Conservation (phyloP, 2,329 filamentous ascomycete genomes). For the Ascochyta lentis region DNA sequence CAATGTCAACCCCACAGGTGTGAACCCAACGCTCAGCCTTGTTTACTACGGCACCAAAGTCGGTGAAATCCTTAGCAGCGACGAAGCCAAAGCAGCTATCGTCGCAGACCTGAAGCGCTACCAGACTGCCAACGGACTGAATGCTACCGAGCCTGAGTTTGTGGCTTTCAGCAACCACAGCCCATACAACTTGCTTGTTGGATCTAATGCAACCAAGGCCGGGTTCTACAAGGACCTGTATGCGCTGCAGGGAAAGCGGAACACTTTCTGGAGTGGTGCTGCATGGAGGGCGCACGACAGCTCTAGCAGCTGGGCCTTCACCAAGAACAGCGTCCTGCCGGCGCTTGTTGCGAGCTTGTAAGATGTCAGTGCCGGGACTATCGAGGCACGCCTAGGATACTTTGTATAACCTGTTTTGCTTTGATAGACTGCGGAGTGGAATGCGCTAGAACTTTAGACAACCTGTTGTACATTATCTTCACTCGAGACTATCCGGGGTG, state of each 20-base stretch:
- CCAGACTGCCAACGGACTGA: constrained; percentile 11
- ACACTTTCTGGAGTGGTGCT: constrained; percentile 32
- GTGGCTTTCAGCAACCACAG: constrained; percentile 34
- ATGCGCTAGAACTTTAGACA: too few species aligned
- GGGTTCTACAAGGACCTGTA: constrained; percentile 34
- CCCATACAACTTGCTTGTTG: constrained; percentile 30
- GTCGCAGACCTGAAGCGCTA: constrained; percentile 22
- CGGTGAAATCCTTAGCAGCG: constrained; percentile 18
- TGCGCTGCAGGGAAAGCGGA: constrained; percentile 28
- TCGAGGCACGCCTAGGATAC: too few species aligned
- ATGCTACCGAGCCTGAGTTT: constrained; percentile 22
- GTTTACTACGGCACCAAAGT: constrained; percentile 30
- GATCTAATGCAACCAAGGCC: constrained; percentile 18
- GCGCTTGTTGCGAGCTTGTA: constrained; percentile 21
- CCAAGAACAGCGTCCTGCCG: constrained; percentile 49
- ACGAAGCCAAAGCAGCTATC: constrained; percentile 25
- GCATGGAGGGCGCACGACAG: constrained; percentile 28
- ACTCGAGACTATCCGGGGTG: too few species aligned
- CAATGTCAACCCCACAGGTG: background rate
- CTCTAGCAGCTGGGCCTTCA: constrained; percentile 27
- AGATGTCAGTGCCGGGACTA: too few species aligned
- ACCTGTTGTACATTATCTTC: too few species aligned
- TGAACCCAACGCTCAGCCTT: constrained; percentile 7
- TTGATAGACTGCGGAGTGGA: too few species aligned
- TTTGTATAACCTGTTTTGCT: too few species aligned